phyloP scores from a whole-genome alignment of 352 stramenopile species.

The Phytophthora pini region DNA sequence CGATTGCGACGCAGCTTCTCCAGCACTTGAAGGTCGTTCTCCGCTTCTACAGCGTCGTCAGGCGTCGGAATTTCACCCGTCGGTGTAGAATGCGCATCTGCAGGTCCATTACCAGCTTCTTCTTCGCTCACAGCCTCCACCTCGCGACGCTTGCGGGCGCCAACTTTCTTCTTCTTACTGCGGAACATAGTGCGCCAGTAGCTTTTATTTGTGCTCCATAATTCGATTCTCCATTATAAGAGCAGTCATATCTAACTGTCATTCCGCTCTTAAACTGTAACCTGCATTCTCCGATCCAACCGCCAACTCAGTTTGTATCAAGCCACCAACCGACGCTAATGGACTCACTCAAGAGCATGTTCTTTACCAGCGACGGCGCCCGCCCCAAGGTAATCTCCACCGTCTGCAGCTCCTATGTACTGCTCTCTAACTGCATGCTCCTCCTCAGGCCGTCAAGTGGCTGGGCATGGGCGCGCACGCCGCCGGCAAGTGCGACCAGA shows the following conservation, averaged over 20 bases:
- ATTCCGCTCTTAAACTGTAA: too few species aligned
- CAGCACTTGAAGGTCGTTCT: slow-evolving; percentile 36
- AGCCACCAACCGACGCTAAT: slow-evolving; percentile 14
- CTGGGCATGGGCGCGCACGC: slow-evolving; percentile 69
- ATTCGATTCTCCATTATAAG: neutral
- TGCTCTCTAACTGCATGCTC: slow-evolving; percentile 21
- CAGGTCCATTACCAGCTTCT: neutral
- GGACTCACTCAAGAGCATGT: slow-evolving; percentile 47
- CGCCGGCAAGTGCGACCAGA: slow-evolving; percentile 55
- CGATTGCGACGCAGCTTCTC: slow-evolving; percentile 47
- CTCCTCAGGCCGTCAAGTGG: slow-evolving; percentile 80
- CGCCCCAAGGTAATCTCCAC: slow-evolving; percentile 25
- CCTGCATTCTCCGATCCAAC: slow-evolving; percentile 1
- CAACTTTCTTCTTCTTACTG: slow-evolving; percentile 50
- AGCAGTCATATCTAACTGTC: neutral
- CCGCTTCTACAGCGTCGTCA: slow-evolving; percentile 12
- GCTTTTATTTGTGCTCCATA: neutral
- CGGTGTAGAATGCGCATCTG: neutral
- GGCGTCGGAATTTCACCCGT: neutral
- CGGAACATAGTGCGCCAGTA: slow-evolving; percentile 42
- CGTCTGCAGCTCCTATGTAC: neutral
- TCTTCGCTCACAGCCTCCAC: slow-evolving; percentile 16
- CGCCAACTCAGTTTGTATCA: slow-evolving; percentile 17
- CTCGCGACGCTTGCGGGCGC: slow-evolving; percentile 43
- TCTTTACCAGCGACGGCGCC: slow-evolving; percentile 33